Evolutionary conservation across 495 filamentous ascomycete species (phyloP), one percentile per base, ranked within the genome.

Genomic region (Talaromyces wortmannii): DNA sequence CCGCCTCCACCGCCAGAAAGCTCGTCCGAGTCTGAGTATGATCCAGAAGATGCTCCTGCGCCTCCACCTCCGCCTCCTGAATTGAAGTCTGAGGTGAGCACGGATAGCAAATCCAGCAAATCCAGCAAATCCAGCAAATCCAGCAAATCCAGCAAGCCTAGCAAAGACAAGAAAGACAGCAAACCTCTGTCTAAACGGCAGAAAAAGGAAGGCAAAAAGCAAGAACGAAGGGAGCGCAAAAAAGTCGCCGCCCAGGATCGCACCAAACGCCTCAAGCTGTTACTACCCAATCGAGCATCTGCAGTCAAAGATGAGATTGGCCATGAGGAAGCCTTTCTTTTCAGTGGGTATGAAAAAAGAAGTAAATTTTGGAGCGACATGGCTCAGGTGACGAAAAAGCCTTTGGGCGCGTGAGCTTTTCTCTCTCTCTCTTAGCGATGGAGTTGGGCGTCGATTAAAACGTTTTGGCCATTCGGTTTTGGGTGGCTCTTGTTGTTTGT

Each of bases 321-420:
- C 45, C 60, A 65, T 23, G 56, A 63, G 6, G 58, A 66, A 49
- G 64, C 66, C n/a, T 30, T 68, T 17, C 58, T 49, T 18, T 60
- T 69, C 17, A 63, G 60, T 2, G 66, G 66, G 8, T 72, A 72
- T 45, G 61, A 64, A 42, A 59, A 57, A 13, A 59, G 65, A 33
- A 62, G 61, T 31, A 58, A 67, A 44, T 69, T 72, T 40, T 40
- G 36, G 36, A 40, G 36, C 5, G 36, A 40, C 36, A 40, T 40
- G 36, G 36, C 36, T 40, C 8, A 40, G 5, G 36, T 40, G 5
- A 40, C 63, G 61, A 69, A 16, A 53, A 55, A 54, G 67, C 70
- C 31, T 60, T 72, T 8, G 52, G 55, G 4, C 23, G 33, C 18
- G 56, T 64, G 15, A 67, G 67, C 4, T 4, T 23, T 23, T 4